Conservation (phyloP, 208 protist species). For the Leishmania turanica region DNA sequence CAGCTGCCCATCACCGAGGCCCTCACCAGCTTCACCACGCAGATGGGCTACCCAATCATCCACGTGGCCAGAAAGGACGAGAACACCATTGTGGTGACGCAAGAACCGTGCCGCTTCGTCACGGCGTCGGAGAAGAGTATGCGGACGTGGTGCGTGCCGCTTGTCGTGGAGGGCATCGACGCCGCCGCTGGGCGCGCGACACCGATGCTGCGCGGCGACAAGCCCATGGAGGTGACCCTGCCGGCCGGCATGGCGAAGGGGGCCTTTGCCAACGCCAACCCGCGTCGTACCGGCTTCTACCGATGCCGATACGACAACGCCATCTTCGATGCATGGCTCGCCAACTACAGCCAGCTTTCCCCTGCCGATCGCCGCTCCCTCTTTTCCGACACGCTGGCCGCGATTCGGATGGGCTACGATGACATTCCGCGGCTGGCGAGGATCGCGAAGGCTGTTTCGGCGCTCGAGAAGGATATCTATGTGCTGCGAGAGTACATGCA, state of each 20-base stretch:
- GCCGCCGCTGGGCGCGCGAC: slow-evolving; percentile 36
- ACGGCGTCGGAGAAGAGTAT: slow-evolving; percentile 27
- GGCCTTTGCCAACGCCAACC: slow-evolving; percentile 69
- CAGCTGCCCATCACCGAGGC: slow-evolving; percentile 80
- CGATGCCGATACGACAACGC: slow-evolving; percentile 83
- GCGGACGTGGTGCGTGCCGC: slow-evolving; percentile 70
- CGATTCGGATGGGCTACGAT: slow-evolving; percentile 76
- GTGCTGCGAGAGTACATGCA: slow-evolving; percentile 62
- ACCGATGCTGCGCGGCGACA: slow-evolving; percentile 50
- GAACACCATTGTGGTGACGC: slow-evolving; percentile 17
- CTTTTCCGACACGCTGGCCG: slow-evolving; percentile 75
- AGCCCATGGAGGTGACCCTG: slow-evolving; percentile 48
- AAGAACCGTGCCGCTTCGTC: slow-evolving; percentile 74
- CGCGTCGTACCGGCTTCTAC: slow-evolving; percentile 78
- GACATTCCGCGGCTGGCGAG: slow-evolving; percentile 52
- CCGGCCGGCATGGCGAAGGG: slow-evolving; percentile 32
- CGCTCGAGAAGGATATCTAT: slow-evolving; percentile 49
- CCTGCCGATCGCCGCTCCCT: slow-evolving; percentile 57
- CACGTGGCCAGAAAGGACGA: slow-evolving; percentile 44
- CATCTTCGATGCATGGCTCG: slow-evolving; percentile 54
- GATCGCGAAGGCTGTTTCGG: slow-evolving; percentile 40
- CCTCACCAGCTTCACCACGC: slow-evolving; percentile 93
- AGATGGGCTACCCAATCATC: slow-evolving; percentile 94
- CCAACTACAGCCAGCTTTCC: slow-evolving; percentile 47
- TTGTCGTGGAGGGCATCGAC: slow-evolving; percentile 56